Percentiles rank a stretch among this genome's conserved stretches.
These are phyloP conservation scores for Thuidium tamariscinum DNA, from an alignment of 225 moss, liverwort and hornwort genomes.

Conservation along the genomic window DNA sequence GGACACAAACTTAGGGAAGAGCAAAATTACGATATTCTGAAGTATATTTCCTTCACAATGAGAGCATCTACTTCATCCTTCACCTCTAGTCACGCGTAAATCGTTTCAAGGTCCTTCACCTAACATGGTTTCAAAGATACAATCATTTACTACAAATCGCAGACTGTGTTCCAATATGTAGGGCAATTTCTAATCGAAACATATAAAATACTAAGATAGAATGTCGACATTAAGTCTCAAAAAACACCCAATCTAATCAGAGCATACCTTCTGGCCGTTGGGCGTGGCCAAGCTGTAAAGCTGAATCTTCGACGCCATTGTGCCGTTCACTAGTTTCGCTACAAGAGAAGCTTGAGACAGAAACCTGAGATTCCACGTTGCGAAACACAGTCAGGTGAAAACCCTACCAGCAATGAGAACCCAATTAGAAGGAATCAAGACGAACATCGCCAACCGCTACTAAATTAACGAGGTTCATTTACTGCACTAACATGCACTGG, in stretches of 20 bases:
- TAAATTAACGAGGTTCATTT: not conserved
- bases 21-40: not conserved
- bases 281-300: slow-evolving; percentile 42
- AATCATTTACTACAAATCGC: not conserved
- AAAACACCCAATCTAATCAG: not conserved
- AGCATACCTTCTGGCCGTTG: slow-evolving; percentile 44
- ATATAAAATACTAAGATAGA: not conserved
- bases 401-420: not conserved
- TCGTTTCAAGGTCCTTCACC: not conserved
- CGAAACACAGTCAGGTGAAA: not conserved
- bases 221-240: not conserved
- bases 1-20: not conserved
- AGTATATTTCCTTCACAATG: not conserved
- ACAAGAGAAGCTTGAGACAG: not conserved
- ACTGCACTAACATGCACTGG: not conserved
- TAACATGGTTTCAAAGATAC: not conserved
- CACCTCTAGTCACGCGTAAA: not conserved
- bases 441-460: not conserved
- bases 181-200: not conserved
- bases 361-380: not conserved
- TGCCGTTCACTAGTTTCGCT: not conserved
- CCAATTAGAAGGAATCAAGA: not conserved
- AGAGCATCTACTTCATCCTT: not conserved
- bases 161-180: not conserved
- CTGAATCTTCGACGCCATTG: slow-evolving; percentile 46